Percentiles rank a stretch among this genome's conserved stretches.
Evolutionary conservation across 305 asterid species (phyloP).

Genomic region (Fraxinus baroniana): DNA sequence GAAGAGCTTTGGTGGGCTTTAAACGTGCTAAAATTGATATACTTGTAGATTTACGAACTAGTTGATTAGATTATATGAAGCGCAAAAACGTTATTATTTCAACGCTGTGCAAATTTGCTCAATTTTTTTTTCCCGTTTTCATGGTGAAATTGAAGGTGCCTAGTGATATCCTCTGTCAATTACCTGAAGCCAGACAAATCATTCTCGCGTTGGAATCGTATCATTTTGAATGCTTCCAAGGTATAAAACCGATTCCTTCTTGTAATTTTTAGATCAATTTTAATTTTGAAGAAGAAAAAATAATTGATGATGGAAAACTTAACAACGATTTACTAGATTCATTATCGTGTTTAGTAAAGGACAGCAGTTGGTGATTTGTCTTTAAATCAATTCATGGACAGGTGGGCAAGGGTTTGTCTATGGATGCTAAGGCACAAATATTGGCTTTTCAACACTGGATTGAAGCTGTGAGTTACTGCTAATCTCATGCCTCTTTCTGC

Average conservation of each 20-base stretch:
- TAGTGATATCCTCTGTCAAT: slow-evolving; percentile 73
- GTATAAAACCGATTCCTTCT: slow-evolving; percentile 25
- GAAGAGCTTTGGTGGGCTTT: slow-evolving; percentile 70
- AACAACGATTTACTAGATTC: background rate
- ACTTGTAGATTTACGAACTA: background rate
- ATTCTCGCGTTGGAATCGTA: slow-evolving; percentile 80
- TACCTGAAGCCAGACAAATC: slow-evolving; percentile 77
- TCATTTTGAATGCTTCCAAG: slow-evolving; percentile 75
- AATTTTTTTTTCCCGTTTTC: background rate
- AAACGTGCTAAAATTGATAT: background rate
- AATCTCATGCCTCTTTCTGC: background rate
- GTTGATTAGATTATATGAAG: background rate
- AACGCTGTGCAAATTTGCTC: background rate
- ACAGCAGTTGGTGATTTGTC: background rate
- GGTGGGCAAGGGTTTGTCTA: slow-evolving; percentile 89
- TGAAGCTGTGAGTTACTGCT: slow-evolving; percentile 64
- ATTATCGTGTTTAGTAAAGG: background rate
- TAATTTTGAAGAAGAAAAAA: background rate
- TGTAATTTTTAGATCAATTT: background rate
- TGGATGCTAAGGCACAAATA: slow-evolving; percentile 70
- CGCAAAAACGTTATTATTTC: background rate
- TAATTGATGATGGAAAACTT: background rate
- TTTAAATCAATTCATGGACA: slow-evolving; percentile 30
- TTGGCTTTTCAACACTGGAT: slow-evolving; percentile 93
- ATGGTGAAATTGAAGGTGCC: slow-evolving; percentile 49